Evolutionary conservation across 202 grass and related monocot genomes (phyloP).

Genomic region (Schoenoplectus triqueter): DNA sequence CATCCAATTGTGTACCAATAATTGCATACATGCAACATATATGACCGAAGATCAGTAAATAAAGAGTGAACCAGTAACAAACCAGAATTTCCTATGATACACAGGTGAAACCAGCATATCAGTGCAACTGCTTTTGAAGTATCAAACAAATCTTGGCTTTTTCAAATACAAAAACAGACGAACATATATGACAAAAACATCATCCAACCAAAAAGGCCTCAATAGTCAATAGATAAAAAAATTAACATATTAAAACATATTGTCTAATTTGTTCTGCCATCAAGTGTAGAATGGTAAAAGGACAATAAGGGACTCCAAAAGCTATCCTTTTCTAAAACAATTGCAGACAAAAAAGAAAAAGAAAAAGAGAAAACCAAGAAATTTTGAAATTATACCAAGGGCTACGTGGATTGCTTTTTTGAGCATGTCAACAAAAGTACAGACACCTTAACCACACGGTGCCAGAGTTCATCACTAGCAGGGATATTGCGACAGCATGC

Average conservation of each 20-base stretch:
- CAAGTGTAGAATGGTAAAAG: background rate
- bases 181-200: background rate
- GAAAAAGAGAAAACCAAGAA: background rate
- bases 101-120: background rate
- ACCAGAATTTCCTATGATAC: background rate
- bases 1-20: background rate
- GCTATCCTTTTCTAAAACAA: background rate
- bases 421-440: constrained; percentile 75
- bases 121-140: background rate
- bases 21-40: constrained; percentile 13
- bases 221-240: background rate
- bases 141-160: background rate
- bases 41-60: background rate
- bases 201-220: background rate
- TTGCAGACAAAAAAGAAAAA: background rate
- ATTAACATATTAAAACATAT: background rate
- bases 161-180: background rate
- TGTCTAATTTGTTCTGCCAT: background rate
- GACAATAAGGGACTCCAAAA: background rate
- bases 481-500: constrained; percentile 78
- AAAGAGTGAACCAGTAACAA: too few relatives aligned
- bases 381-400: constrained; percentile 59
- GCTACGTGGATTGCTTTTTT: constrained; percentile 72
- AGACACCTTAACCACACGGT: constrained; percentile 63
- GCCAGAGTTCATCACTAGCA: constrained; percentile 75